Conservation (phyloP, 495 filamentous ascomycete genomes). For the Polyplosphaeria fusca region DNA sequence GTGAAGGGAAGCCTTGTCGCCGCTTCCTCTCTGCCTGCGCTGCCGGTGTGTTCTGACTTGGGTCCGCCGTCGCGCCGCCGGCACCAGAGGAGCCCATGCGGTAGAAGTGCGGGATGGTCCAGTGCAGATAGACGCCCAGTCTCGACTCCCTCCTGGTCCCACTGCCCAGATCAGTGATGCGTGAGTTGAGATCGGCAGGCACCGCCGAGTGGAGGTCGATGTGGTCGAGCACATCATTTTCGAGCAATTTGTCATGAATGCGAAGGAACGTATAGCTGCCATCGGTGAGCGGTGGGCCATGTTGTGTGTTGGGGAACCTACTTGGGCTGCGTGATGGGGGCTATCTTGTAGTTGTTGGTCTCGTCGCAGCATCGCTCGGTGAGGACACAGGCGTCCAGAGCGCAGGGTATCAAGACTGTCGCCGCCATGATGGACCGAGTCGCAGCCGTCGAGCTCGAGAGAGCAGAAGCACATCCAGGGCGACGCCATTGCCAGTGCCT, state of each 20-base stretch:
- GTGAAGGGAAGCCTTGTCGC: too few relatives aligned
- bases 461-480: too few relatives aligned
- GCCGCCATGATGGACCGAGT: background rate
- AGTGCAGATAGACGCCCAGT: constrained; percentile 53
- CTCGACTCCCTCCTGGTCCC: background rate
- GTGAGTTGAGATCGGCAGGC: constrained; percentile 42
- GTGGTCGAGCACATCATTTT: constrained; percentile 46
- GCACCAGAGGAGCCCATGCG: constrained; percentile 33
- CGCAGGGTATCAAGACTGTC: constrained; percentile 23
- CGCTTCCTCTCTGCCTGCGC: constrained; percentile 23
- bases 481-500: too few relatives aligned
- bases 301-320: constrained; percentile 48
- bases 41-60: background rate
- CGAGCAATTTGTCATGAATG: background rate
- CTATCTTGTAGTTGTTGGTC: too few relatives aligned
- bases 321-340: constrained; percentile 55
- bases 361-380: constrained; percentile 40
- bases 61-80: background rate
- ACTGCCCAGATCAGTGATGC: constrained; percentile 43
- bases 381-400: constrained; percentile 49
- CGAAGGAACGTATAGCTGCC: background rate
- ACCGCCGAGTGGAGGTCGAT: constrained; percentile 46
- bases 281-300: constrained; percentile 26
- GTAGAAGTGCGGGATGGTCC: constrained; percentile 49
- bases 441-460: too few relatives aligned